phyloP scores from a whole-genome alignment of 75 land plant genomes.

The Chamaecyparis obtusa region DNA sequence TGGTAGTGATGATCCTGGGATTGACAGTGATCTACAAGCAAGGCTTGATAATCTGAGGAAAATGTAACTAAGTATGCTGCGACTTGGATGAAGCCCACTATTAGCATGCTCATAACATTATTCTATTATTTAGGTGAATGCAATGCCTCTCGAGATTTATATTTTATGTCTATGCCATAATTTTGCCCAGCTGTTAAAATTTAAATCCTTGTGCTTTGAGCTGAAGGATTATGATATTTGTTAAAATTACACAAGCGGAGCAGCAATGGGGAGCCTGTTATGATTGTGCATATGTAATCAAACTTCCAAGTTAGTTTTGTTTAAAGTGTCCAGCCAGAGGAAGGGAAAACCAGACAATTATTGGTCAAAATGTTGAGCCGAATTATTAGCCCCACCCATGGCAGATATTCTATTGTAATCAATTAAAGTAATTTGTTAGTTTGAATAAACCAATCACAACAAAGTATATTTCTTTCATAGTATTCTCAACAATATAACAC shows the following conservation, averaged over 20 bases:
- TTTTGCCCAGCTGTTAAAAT: not conserved
- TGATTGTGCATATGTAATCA: not conserved
- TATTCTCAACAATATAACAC: too few relatives aligned
- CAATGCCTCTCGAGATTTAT: not conserved
- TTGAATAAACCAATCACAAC: too few relatives aligned
- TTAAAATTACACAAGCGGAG: not conserved
- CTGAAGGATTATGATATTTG: not conserved
- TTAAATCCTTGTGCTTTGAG: not conserved
- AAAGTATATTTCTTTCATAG: too few relatives aligned
- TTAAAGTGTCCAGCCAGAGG: not conserved
- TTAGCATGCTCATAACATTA: not conserved
- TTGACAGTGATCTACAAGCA: constrained; percentile 88
- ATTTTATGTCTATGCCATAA: not conserved
- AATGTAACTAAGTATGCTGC: constrained; percentile 44
- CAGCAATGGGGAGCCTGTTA: not conserved
- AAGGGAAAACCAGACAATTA: not conserved
- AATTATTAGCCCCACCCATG: too few relatives aligned
- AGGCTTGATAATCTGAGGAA: constrained; percentile 85
- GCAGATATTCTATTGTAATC: too few relatives aligned
- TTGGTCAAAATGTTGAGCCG: not conserved
- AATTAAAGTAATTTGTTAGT: too few relatives aligned
- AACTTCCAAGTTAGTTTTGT: not conserved
- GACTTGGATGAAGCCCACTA: not conserved
- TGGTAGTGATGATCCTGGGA: constrained; percentile 64
- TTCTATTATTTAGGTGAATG: not conserved